A percentile compares a stretch with the other conserved stretches of the same genome.
These are phyloP conservation scores for Lactuca saligna DNA, from an alignment of 129 eudicot species.

Conservation along the genomic window DNA sequence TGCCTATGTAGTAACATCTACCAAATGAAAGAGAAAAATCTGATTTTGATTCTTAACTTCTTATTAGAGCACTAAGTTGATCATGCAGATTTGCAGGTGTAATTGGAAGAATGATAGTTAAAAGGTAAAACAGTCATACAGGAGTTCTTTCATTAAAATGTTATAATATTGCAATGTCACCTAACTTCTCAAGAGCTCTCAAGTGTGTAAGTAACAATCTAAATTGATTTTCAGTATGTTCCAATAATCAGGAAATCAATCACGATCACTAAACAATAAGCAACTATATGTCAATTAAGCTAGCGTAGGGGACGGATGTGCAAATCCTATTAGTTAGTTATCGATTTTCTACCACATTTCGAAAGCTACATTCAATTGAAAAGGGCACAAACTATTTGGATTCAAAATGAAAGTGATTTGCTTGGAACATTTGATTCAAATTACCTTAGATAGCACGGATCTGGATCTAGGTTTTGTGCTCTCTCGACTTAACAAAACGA, in stretches of 20 bases:
- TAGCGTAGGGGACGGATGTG: neutral
- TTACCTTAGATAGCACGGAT: conserved; percentile 66
- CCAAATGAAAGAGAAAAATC: neutral
- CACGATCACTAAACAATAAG: neutral
- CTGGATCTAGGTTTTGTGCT: conserved; percentile 53
- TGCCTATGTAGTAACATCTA: too few relatives aligned
- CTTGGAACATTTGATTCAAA: neutral
- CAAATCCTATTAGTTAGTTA: conserved; percentile 1
- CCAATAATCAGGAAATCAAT: conserved; percentile 4
- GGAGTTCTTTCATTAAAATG: neutral
- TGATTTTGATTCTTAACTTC: neutral
- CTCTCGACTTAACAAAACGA: conserved; percentile 66
- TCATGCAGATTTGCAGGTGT: conserved; percentile 9
- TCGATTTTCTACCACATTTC: neutral
- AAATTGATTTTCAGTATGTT: neutral
- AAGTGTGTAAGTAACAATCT: neutral
- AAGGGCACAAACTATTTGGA: neutral
- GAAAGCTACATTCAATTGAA: neutral
- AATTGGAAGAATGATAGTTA: neutral
- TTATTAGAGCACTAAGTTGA: neutral
- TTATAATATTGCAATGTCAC: neutral
- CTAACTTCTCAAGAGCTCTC: neutral
- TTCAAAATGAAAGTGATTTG: neutral
- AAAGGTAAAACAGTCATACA: neutral
- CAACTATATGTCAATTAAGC: neutral